These are phyloP conservation scores for Tuber aestivum DNA, from an alignment of 495 filamentous ascomycete genomes.

Conservation along the genomic window DNA sequence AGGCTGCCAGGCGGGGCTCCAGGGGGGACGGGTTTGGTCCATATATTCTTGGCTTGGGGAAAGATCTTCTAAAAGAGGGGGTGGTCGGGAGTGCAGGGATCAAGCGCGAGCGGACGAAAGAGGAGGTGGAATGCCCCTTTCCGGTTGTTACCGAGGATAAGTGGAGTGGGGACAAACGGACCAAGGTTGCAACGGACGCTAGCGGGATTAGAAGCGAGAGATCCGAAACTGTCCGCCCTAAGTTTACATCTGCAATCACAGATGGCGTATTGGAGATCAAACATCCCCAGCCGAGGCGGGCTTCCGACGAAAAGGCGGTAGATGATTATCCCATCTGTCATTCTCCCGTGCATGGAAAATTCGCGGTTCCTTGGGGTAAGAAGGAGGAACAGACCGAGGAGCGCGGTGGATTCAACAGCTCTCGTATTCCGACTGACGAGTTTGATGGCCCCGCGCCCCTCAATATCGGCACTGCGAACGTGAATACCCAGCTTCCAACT, in stretches of 20 bases:
- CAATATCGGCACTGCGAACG: slow-evolving; percentile 13
- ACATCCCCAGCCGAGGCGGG: slow-evolving; percentile 15
- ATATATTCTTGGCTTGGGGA: slow-evolving; percentile 34
- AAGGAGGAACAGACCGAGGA: slow-evolving; percentile 15
- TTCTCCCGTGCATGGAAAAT: slow-evolving; percentile 36
- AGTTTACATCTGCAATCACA: slow-evolving; percentile 36
- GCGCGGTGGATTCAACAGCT: slow-evolving; percentile 17
- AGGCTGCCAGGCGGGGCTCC: slow-evolving; percentile 30
- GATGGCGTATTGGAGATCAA: slow-evolving; percentile 24
- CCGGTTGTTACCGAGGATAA: slow-evolving; percentile 25
- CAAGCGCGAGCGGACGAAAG: slow-evolving; percentile 30
- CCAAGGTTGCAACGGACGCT: slow-evolving; percentile 20
- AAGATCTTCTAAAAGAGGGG: slow-evolving; percentile 29
- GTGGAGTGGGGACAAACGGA: slow-evolving; percentile 13
- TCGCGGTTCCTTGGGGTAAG: slow-evolving; percentile 27
- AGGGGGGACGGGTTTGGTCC: slow-evolving; percentile 35
- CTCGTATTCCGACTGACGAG: slow-evolving; percentile 31
- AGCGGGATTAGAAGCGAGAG: slow-evolving; percentile 33
- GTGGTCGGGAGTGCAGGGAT: slow-evolving; percentile 29
- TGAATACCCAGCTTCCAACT: slow-evolving; percentile 32
- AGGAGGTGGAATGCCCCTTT: slow-evolving; percentile 37
- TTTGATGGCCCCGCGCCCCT: slow-evolving; percentile 28
- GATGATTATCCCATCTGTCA: slow-evolving; percentile 42
- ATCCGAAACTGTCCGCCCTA: slow-evolving; percentile 42
- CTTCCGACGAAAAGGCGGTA: slow-evolving; percentile 1